These are phyloP conservation scores for Moesziomyces antarcticus DNA, from an alignment of 1,284 basidiomycete species.

Conservation along the genomic window DNA sequence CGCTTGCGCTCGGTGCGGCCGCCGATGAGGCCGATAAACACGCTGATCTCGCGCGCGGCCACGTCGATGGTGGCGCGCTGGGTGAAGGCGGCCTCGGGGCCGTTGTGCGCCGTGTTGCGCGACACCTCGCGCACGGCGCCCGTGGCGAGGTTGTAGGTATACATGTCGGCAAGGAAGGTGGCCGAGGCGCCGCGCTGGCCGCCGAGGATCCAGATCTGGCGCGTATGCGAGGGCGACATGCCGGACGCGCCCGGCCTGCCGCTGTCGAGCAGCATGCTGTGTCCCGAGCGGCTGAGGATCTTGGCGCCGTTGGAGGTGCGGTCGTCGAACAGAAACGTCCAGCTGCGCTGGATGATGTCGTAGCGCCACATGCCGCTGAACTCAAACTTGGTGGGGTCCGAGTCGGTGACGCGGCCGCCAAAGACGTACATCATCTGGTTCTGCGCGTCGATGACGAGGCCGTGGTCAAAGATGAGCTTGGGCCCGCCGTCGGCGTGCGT, in stretches of 20 bases:
- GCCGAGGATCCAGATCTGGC: slow-evolving; percentile 64
- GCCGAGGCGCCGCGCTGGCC: slow-evolving; percentile 65
- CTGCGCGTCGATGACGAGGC: slow-evolving; percentile 80
- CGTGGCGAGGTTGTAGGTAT: slow-evolving; percentile 58
- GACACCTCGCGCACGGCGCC: slow-evolving; percentile 53
- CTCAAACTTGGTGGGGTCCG: slow-evolving; percentile 59
- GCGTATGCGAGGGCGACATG: slow-evolving; percentile 42
- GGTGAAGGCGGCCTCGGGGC: slow-evolving; percentile 66
- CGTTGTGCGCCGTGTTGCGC: slow-evolving; percentile 47
- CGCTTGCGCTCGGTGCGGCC: slow-evolving; percentile 48
- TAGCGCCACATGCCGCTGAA: slow-evolving; percentile 67
- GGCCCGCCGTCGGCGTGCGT: slow-evolving; percentile 74
- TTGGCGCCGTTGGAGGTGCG: slow-evolving; percentile 45
- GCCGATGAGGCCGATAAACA: slow-evolving; percentile 61
- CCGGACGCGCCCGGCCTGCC: slow-evolving; percentile 37
- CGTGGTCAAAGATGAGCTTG: slow-evolving; percentile 81
- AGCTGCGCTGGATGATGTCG: slow-evolving; percentile 60
- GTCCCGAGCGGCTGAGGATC: slow-evolving; percentile 60
- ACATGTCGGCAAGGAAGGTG: slow-evolving; percentile 65
- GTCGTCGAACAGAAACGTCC: slow-evolving; percentile 65
- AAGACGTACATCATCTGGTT: slow-evolving; percentile 80
- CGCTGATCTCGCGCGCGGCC: slow-evolving; percentile 57
- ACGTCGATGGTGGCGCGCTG: slow-evolving; percentile 65
- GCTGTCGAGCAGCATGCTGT: slow-evolving; percentile 66
- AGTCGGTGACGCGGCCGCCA: slow-evolving; percentile 79